Evolutionary conservation across 192 early-diverging fungal species (phyloP).

Genomic region (Coemansia erecta): DNA sequence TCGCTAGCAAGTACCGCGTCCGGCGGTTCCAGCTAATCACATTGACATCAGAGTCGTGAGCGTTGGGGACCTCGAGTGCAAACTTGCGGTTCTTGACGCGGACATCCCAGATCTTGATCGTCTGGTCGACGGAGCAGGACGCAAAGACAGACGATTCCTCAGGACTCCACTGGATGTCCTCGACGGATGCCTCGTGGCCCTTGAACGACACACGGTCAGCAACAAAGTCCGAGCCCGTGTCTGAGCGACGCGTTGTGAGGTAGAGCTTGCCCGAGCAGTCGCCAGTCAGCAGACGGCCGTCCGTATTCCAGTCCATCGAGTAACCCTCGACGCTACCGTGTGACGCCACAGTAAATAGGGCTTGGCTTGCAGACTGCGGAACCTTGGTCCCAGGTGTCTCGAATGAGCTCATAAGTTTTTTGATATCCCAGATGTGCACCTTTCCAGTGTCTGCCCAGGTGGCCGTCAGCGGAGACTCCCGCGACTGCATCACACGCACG

Average conservation of each 20-base stretch:
- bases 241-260: constrained; percentile 67
- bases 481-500: constrained; percentile 59
- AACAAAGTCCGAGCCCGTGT: constrained; percentile 59
- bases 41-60: constrained; percentile 89
- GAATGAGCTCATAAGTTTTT: constrained; percentile 68
- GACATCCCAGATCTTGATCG: constrained; percentile 93
- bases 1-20: constrained; percentile 83
- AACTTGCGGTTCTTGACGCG: constrained; percentile 67
- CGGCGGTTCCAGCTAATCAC: constrained; percentile 95
- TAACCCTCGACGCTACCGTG: constrained; percentile 90
- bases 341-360: constrained; percentile 75
- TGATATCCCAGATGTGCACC: constrained; percentile 89
- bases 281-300: constrained; percentile 78
- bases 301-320: constrained; percentile 91
- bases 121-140: constrained; percentile 85
- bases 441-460: constrained; percentile 96
- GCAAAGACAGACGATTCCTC: constrained; percentile 89
- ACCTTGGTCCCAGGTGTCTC: constrained; percentile 77
- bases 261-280: constrained; percentile 80
- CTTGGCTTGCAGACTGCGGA: constrained; percentile 61
- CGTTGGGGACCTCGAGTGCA: constrained; percentile 72
- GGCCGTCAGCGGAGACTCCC: constrained; percentile 75
- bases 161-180: constrained; percentile 98
- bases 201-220: constrained; percentile 74
- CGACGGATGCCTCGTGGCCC: constrained; percentile 84